phyloP scores from a whole-genome alignment of 2,329 filamentous ascomycete species.

The Parastagonospora avenae region DNA sequence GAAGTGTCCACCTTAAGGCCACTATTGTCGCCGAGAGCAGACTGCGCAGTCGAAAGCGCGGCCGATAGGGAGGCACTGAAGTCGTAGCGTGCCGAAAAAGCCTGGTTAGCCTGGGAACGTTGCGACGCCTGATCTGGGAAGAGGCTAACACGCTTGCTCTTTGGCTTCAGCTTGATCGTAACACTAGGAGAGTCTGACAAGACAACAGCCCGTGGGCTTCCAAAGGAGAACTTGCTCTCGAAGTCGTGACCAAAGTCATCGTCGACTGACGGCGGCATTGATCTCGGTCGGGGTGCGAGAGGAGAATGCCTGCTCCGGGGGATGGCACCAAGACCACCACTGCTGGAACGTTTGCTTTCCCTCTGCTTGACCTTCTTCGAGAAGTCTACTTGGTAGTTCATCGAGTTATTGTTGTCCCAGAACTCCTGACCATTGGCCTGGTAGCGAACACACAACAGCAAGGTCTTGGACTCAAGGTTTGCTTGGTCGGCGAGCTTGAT shows the following conservation, averaged over 20 bases:
- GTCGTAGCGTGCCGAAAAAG: slow-evolving; percentile 93
- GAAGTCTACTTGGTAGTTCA: slow-evolving; percentile 96
- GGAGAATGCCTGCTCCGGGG: slow-evolving; percentile 56
- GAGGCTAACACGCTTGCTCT: slow-evolving; percentile 65
- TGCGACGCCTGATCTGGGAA: slow-evolving; percentile 62
- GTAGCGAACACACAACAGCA: slow-evolving; percentile 92
- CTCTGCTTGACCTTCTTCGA: slow-evolving; percentile 71
- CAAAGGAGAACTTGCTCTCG: slow-evolving; percentile 54
- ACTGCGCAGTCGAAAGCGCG: slow-evolving; percentile 76
- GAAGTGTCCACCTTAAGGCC: slow-evolving; percentile 44
- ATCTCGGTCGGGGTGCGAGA: slow-evolving; percentile 53
- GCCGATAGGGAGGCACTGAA: slow-evolving; percentile 90
- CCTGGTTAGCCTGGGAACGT: slow-evolving; percentile 64
- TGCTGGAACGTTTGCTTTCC: slow-evolving; percentile 48
- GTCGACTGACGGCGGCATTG: slow-evolving; percentile 62
- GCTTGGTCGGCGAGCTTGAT: slow-evolving; percentile 91
- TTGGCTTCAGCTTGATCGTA: slow-evolving; percentile 71
- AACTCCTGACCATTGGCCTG: slow-evolving; percentile 80
- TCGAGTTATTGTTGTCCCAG: slow-evolving; percentile 90
- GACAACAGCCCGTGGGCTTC: slow-evolving; percentile 43
- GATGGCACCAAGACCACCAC: slow-evolving; percentile 58
- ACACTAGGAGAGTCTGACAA: slow-evolving; percentile 65
- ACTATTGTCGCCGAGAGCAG: slow-evolving; percentile 63
- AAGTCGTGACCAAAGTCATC: slow-evolving; percentile 71
- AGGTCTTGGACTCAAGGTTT: slow-evolving; percentile 88